Evolutionary conservation across 176 grass and related monocot species (phyloP).

Genomic region (Eremochloa ophiuroides): DNA sequence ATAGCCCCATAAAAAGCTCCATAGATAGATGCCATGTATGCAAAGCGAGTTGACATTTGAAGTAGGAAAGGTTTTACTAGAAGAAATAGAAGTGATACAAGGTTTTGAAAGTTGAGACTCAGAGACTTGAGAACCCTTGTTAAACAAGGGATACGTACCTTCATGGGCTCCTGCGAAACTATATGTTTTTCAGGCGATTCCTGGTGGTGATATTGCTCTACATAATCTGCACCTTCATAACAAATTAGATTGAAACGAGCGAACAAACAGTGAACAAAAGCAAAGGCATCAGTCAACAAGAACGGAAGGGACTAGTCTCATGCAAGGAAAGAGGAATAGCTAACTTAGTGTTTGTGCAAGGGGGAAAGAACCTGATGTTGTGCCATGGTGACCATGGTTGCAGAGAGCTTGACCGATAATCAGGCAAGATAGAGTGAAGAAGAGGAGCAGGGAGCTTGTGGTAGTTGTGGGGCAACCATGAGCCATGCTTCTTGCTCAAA

Average conservation of each 20-base stretch:
- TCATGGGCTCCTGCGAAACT: conserved; percentile 29
- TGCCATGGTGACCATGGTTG: conserved; percentile 25
- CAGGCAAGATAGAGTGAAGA: conserved; percentile 55
- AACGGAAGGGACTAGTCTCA: neutral
- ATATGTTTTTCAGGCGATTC: conserved; percentile 21
- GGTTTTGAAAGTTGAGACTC: conserved; percentile 13
- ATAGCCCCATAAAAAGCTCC: too few species aligned
- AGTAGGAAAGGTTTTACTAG: too few species aligned
- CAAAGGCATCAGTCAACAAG: conserved; percentile 2
- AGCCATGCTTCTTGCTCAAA: conserved; percentile 37
- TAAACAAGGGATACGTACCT: conserved; percentile 28
- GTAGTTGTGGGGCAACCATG: conserved; percentile 29
- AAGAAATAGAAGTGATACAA: too few species aligned
- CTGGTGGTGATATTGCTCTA: conserved; percentile 30
- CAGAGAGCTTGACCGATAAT: conserved; percentile 41
- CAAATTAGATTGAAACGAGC: conserved; percentile 13
- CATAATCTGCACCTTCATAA: conserved; percentile 40
- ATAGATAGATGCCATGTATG: too few species aligned
- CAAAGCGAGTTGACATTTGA: too few species aligned
- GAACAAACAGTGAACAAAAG: neutral
- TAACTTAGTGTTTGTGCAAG: neutral
- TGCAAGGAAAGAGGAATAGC: conserved; percentile 8
- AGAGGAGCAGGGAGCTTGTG: conserved; percentile 38
- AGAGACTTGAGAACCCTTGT: neutral
- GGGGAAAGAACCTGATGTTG: conserved; percentile 24